Evolutionary conservation across 2,329 filamentous ascomycete genomes (phyloP).

Genomic region (Fusarium tupiense): DNA sequence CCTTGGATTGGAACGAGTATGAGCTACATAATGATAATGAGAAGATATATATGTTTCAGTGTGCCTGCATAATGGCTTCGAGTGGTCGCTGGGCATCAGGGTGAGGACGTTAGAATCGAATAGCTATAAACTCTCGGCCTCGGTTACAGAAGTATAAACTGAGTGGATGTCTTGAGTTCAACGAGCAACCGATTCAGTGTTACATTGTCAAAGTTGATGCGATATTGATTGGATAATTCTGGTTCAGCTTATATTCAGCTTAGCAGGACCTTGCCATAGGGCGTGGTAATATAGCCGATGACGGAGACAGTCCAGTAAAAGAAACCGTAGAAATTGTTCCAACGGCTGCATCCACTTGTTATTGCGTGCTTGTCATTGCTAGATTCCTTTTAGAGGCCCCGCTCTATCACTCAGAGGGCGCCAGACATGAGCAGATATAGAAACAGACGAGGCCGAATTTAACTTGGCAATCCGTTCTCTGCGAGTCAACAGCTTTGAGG

Average conservation of each 20-base stretch:
- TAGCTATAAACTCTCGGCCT: not conserved
- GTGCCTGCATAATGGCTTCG: not conserved
- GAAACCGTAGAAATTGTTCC: not conserved
- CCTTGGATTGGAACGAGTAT: conserved; percentile 25
- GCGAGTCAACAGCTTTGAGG: not conserved
- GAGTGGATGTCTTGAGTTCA: not conserved
- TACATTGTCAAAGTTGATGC: not conserved
- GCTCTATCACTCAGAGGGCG: conserved; percentile 17
- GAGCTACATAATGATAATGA: conserved; percentile 42
- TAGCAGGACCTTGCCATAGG: not conserved
- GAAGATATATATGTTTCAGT: conserved; percentile 29
- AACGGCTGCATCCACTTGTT: conserved; percentile 3
- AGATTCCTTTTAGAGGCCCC: conserved; percentile 8
- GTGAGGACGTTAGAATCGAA: not conserved
- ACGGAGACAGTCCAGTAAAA: conserved; percentile 18
- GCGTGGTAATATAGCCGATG: conserved; percentile 21
- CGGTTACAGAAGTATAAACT: not conserved
- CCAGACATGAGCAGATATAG: not conserved
- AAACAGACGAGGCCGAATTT: not conserved
- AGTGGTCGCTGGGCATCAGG: not conserved
- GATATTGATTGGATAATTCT: not conserved
- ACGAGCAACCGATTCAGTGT: not conserved
- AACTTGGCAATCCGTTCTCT: not conserved
- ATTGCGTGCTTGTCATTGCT: conserved; percentile 35
- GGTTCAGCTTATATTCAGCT: not conserved